These are phyloP conservation scores for Tylopilus vinaceipallidus DNA, from an alignment of 768 basidiomycete genomes.

Conservation along the genomic window DNA sequence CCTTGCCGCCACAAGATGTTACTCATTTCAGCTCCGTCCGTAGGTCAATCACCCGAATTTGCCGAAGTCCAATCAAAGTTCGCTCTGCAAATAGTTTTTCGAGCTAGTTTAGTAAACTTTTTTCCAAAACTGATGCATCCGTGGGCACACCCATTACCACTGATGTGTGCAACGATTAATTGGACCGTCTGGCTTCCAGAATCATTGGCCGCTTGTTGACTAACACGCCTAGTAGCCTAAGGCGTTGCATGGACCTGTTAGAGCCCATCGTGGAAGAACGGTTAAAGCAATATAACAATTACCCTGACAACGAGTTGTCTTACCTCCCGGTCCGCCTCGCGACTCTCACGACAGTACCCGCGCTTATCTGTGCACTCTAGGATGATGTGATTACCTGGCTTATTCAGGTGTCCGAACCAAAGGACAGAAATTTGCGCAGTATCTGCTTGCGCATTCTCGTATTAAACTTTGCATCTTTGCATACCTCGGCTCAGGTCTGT, in stretches of 20 bases:
- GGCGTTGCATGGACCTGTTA: slow-evolving; percentile 29
- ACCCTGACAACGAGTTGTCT: slow-evolving; percentile 17
- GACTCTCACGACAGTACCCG: neutral
- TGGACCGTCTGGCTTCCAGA: slow-evolving; percentile 20
- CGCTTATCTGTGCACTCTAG: slow-evolving; percentile 18
- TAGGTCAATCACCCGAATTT: slow-evolving; percentile 39
- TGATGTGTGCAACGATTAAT: slow-evolving; percentile 11
- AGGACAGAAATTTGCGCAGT: slow-evolving; percentile 28
- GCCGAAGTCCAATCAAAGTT: slow-evolving; percentile 34
- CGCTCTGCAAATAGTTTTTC: slow-evolving; percentile 32
- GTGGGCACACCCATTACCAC: slow-evolving; percentile 21
- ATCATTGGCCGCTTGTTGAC: slow-evolving; percentile 33
- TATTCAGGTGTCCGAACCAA: slow-evolving; percentile 32
- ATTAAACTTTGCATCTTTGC: slow-evolving; percentile 39
- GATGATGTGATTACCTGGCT: slow-evolving; percentile 43
- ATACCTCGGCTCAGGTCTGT: slow-evolving; percentile 34
- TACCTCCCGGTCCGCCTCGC: slow-evolving; percentile 33
- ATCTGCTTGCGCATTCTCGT: slow-evolving; percentile 35
- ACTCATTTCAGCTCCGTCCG: slow-evolving; percentile 11
- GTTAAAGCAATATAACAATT: slow-evolving; percentile 24
- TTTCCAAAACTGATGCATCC: slow-evolving; percentile 36
- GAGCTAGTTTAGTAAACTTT: slow-evolving; percentile 32
- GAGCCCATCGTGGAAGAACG: slow-evolving; percentile 35
- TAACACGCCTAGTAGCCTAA: slow-evolving; percentile 32
- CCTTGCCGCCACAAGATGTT: neutral